A percentile compares a stretch with the other conserved stretches of the same genome.
Conservation (phyloP, 108 stramenopile genomes). For the Pseudonitzschia delicatissima region DNA sequence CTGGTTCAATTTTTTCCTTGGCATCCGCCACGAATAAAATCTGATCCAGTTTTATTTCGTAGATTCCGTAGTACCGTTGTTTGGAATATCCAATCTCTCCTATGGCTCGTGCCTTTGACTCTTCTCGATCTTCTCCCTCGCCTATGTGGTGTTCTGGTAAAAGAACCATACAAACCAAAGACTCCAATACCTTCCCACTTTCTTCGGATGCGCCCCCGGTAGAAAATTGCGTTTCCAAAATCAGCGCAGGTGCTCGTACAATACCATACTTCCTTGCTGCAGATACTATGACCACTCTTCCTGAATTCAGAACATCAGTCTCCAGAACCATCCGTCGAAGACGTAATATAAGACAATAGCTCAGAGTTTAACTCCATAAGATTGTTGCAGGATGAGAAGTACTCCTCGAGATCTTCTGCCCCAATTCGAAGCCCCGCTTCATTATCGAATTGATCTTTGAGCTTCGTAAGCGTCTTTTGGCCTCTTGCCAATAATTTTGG, state of each 20-base stretch:
- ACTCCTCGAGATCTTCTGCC: slow-evolving; percentile 74
- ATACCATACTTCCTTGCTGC: slow-evolving; percentile 58
- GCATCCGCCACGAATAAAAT: slow-evolving; percentile 58
- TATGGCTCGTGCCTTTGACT: slow-evolving; percentile 38
- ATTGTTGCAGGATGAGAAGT: slow-evolving; percentile 46
- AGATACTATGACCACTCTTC: slow-evolving; percentile 66
- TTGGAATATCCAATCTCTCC: slow-evolving; percentile 54
- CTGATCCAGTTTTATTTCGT: slow-evolving; percentile 53
- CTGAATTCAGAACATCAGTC: slow-evolving; percentile 50
- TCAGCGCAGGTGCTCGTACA: slow-evolving; percentile 68
- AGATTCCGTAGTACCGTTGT: slow-evolving; percentile 50
- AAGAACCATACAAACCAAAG: slow-evolving; percentile 62
- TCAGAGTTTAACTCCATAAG: slow-evolving; percentile 46
- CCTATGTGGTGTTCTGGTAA: slow-evolving; percentile 58
- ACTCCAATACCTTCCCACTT: not conserved
- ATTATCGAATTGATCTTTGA: slow-evolving; percentile 61
- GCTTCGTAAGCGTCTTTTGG: slow-evolving; percentile 61
- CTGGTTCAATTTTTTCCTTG: slow-evolving; percentile 67
- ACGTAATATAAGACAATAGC: slow-evolving; percentile 43
- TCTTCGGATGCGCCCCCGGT: slow-evolving; percentile 24
- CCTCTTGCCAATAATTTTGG: slow-evolving; percentile 80
- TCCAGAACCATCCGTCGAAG: slow-evolving; percentile 40
- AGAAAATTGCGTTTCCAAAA: slow-evolving; percentile 30
- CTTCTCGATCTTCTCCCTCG: slow-evolving; percentile 16
- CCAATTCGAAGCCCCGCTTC: slow-evolving; percentile 54